Evolutionary conservation across 2,329 filamentous ascomycete genomes (phyloP).

Genomic region (Penicillium fuscoglaucum): DNA sequence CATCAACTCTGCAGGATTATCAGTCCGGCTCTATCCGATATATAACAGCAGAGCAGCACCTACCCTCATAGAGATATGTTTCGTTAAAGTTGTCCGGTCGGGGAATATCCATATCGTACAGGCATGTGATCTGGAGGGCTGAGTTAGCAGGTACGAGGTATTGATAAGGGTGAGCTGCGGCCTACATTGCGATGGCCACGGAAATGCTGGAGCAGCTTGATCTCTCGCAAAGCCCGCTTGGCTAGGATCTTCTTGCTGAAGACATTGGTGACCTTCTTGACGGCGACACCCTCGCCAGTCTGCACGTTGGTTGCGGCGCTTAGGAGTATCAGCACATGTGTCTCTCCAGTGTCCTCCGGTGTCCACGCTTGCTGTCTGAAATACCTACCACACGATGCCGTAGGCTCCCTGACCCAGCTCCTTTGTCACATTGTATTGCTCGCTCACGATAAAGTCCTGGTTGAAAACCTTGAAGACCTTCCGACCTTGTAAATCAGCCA

Average conservation of each 20-base stretch:
- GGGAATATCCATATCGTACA: conserved; percentile 99
- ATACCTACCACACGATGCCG: conserved; percentile 88
- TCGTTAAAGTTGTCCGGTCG: conserved; percentile 98
- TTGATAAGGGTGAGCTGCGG: conserved; percentile 19
- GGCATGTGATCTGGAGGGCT: conserved; percentile 78
- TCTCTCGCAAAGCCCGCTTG: conserved; percentile 95
- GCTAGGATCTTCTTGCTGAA: conserved; percentile 99
- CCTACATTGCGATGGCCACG: conserved; percentile 81
- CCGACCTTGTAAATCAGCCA: conserved; percentile 66
- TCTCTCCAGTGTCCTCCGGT: neutral
- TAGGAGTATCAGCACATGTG: conserved; percentile 5
- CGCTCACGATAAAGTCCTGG: conserved; percentile 98
- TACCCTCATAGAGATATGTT: conserved; percentile 97
- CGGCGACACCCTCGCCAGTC: conserved; percentile 89
- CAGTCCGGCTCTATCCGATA: conserved; percentile 5
- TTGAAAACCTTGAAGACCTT: conserved; percentile 99
- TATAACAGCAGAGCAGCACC: conserved; percentile 27
- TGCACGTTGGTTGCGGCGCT: conserved; percentile 91
- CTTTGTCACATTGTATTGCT: conserved; percentile 97
- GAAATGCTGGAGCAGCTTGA: conserved; percentile 98
- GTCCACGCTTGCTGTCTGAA: neutral
- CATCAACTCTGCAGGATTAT: conserved; percentile 74
- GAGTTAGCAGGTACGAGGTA: conserved; percentile 38
- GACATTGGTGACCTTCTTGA: conserved; percentile 99
- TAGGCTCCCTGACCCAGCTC: conserved; percentile 98